Percentiles rank a stretch among this genome's conserved stretches.
Conservation (phyloP, 2,329 filamentous ascomycete species). For the Coniochaeta sp. region DNA sequence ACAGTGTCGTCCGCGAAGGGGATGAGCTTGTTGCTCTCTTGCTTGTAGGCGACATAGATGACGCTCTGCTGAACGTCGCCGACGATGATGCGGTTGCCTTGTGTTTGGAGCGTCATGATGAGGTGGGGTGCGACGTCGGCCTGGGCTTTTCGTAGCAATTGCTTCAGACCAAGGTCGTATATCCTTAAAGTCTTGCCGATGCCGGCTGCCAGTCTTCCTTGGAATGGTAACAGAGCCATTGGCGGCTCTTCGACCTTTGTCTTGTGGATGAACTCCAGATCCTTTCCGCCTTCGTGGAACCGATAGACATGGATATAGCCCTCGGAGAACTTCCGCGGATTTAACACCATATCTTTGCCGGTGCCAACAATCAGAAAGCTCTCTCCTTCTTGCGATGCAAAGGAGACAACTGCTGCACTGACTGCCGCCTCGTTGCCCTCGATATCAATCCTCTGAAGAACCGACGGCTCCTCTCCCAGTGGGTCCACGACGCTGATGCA, state of each 20-base stretch:
- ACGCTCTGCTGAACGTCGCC: constrained; percentile 91
- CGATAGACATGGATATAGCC: constrained; percentile 92
- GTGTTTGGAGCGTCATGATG: constrained; percentile 84
- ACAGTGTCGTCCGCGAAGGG: constrained; percentile 89
- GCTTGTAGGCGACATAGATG: constrained; percentile 90
- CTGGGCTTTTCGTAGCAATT: constrained; percentile 87
- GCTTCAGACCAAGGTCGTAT: constrained; percentile 89
- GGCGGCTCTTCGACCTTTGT: constrained; percentile 88
- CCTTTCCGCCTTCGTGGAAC: constrained; percentile 77
- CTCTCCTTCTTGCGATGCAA: constrained; percentile 83
- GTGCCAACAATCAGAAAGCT: constrained; percentile 91
- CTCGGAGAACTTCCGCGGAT: constrained; percentile 65
- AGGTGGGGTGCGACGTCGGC: constrained; percentile 70
- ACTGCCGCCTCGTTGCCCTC: constrained; percentile 88
- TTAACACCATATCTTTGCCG: constrained; percentile 79
- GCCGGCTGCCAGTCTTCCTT: constrained; percentile 82
- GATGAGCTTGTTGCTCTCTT: constrained; percentile 82
- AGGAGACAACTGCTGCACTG: constrained; percentile 76
- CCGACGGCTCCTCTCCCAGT: constrained; percentile 57
- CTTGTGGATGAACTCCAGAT: constrained; percentile 93
- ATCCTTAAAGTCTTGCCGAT: constrained; percentile 75
- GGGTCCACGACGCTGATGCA: constrained; percentile 92
- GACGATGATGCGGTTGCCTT: constrained; percentile 85
- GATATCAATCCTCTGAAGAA: constrained; percentile 73
- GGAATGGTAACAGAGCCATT: constrained; percentile 84